These are phyloP conservation scores for Mrakia blollopis DNA, from an alignment of 768 basidiomycete genomes.

Conservation along the genomic window DNA sequence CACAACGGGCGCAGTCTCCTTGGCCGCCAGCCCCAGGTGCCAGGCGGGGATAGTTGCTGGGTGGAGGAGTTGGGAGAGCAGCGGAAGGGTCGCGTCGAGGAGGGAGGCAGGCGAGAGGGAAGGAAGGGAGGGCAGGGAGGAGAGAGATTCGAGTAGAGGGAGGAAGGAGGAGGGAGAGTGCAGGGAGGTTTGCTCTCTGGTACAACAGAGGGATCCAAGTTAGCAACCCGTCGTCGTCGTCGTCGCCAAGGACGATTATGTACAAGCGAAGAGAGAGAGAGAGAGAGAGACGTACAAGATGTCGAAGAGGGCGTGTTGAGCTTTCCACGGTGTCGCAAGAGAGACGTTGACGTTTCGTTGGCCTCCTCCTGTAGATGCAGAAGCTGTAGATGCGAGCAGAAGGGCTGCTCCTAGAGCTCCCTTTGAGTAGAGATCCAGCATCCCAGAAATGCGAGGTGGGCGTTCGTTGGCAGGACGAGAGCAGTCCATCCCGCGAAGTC, in stretches of 20 bases:
- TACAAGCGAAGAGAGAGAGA: not conserved
- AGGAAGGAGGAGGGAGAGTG: conserved; percentile 73
- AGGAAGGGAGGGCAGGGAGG: conserved; percentile 48
- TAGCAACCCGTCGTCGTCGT: too few relatives aligned
- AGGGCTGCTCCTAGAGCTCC: not conserved
- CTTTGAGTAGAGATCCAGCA: not conserved
- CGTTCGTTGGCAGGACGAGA: not conserved
- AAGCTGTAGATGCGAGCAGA: not conserved
- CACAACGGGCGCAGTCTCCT: conserved; percentile 71
- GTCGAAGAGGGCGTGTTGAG: conserved; percentile 60
- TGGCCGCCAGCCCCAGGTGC: conserved; percentile 68
- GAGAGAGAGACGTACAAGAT: conserved; percentile 52
- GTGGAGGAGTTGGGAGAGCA: conserved; percentile 36
- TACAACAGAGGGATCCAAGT: conserved; percentile 25
- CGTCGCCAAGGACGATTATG: too few relatives aligned
- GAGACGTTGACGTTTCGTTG: conserved; percentile 17
- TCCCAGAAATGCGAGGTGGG: not conserved
- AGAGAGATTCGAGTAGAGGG: conserved; percentile 56
- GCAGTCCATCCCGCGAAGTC: not conserved
- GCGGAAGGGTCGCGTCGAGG: conserved; percentile 39
- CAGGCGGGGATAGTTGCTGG: conserved; percentile 50
- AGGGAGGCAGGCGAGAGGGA: conserved; percentile 40
- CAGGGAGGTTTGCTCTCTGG: conserved; percentile 72
- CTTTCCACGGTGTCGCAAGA: conserved; percentile 58
- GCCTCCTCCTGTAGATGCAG: not conserved